Conservation (phyloP, 2,329 filamentous ascomycete species). For the Alternaria alternata region DNA sequence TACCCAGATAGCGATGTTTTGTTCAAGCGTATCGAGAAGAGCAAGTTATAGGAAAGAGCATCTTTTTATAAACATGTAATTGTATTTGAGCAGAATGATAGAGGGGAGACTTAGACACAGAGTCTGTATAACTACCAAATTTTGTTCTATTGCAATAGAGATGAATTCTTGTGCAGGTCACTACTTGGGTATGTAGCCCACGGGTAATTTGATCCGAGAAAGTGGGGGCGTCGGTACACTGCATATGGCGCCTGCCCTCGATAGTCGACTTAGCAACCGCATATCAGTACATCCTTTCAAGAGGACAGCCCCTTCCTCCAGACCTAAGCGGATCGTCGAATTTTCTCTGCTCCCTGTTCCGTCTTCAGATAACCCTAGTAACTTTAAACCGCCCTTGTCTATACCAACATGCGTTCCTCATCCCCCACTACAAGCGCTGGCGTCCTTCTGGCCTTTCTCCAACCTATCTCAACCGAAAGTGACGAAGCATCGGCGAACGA, state of each 20-base stretch:
- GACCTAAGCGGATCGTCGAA: background rate
- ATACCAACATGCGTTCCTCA: background rate
- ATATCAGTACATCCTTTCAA: background rate
- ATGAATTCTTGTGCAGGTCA: background rate
- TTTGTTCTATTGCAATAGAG: background rate
- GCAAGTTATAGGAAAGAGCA: constrained; percentile 55
- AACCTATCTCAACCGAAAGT: background rate
- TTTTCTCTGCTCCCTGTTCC: background rate
- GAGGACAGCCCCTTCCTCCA: background rate
- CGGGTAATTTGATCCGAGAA: constrained; percentile 2
- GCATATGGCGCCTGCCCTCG: background rate
- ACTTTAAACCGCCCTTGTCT: too few relatives aligned
- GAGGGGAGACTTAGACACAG: background rate
- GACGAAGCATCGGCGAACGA: background rate
- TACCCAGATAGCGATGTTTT: constrained; percentile 70
- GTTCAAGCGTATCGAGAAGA: constrained; percentile 68
- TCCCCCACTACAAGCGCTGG: background rate
- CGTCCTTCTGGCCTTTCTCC: constrained; percentile 6
- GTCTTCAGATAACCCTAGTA: background rate
- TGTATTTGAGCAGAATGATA: constrained; percentile 1
- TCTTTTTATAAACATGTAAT: constrained; percentile 10
- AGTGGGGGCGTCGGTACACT: background rate
- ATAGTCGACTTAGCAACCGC: background rate
- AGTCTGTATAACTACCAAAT: background rate
- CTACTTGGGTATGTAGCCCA: background rate